Evolutionary conservation across 306 rosid genomes (phyloP), one percentile per base, ranked within the genome.

Genomic region (Gastrolobium bilobum): DNA sequence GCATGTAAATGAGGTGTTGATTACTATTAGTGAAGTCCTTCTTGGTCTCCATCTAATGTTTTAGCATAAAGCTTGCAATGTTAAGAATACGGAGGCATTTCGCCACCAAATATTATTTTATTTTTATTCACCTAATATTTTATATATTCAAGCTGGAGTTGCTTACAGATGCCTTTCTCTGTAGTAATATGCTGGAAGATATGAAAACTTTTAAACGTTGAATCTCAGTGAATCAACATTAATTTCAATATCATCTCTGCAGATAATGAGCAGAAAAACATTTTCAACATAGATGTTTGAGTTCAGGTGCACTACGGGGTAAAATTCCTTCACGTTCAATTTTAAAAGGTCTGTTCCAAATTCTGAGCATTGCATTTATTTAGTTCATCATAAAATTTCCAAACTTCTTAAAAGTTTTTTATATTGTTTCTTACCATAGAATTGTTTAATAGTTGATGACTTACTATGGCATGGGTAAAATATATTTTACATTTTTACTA

Each of bases 301-400:
- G 62, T 57, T 70, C 4, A 8, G 69, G 69, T 52, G 53, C 60
- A 70, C 78, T 77, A 10, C 53, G 43, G 43, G 56, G 84, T 61
- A 54, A 59, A 42, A 11, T 68, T 59, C 56, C 14, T 58, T n/a
- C 13, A 67, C n/a, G 10, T 31, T 68, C 29, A 15, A 10, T 48
- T 81, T 67, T 48, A n/a, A 48, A 68, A 47, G 30, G 20, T 33
- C 50, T 60, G 20, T 15, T 68, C 51, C 68, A 68, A 70, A 61
- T 69, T 61, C 51, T 33, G 59, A 15, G 48, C 76, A 75, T 10
- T 35, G 51, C 68, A 66, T 14, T 53, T 73, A 15, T 40, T 53
- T 43, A 33, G 10, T 44, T 63, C 14, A 10, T 63, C 33, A 10
- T 33, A 42, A 31, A 46, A 10, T 35, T 44, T 79, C 4, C 7